These are phyloP conservation scores for Paulownia fortunei DNA, from an alignment of 257 asterid genomes.

Conservation along the genomic window DNA sequence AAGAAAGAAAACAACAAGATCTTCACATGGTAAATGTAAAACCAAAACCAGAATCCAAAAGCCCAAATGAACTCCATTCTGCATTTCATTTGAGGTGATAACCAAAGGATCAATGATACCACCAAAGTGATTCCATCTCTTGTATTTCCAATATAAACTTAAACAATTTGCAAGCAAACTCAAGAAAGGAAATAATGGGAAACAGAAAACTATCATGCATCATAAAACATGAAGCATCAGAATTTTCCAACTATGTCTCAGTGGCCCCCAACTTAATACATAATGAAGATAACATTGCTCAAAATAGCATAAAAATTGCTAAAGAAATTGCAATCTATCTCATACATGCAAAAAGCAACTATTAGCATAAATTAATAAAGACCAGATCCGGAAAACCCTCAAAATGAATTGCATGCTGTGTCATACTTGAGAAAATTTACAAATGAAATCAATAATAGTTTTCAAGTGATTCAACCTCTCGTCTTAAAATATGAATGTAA, in stretches of 20 bases:
- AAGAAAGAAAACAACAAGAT: conserved; percentile 10
- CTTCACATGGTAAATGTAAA: conserved; percentile 14
- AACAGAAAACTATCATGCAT: neutral
- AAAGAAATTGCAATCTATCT: neutral
- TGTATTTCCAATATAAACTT: neutral
- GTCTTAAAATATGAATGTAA: conserved; percentile 9
- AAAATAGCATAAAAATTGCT: neutral
- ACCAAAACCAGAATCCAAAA: neutral
- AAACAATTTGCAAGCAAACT: neutral
- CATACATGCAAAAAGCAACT: neutral
- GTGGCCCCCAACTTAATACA: neutral
- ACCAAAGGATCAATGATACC: neutral
- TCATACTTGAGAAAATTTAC: neutral
- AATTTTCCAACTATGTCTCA: neutral
- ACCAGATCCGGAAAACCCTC: neutral
- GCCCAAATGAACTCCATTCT: conserved; percentile 12
- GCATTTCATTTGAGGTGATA: neutral
- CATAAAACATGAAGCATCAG: neutral
- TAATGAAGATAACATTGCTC: neutral
- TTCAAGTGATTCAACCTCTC: neutral
- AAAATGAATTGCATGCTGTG: neutral
- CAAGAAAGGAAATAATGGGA: neutral
- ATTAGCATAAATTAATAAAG: neutral
- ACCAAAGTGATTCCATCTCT: conserved; percentile 16
- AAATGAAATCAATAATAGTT: neutral